Evolutionary conservation across 2,329 filamentous ascomycete species (phyloP).

Genomic region (Fonsecaea pugnacius): DNA sequence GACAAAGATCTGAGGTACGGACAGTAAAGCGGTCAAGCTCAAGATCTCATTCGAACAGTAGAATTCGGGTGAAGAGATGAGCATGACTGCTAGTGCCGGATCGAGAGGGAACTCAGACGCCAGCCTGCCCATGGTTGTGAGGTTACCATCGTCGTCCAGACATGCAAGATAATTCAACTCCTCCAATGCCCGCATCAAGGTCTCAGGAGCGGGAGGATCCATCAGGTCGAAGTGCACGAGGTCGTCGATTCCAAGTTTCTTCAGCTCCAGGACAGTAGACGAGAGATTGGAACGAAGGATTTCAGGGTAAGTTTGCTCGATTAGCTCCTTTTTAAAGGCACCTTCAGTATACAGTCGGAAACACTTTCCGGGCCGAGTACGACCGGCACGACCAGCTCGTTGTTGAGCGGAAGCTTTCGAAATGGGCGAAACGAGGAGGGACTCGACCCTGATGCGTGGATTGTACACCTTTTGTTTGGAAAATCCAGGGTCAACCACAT

Average conservation of each 20-base stretch:
- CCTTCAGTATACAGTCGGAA: conserved; percentile 94
- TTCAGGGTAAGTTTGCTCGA: conserved; percentile 95
- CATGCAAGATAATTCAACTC: conserved; percentile 98
- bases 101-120: conserved; percentile 96
- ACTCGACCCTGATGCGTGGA: conserved; percentile 93
- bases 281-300: conserved; percentile 92
- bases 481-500: conserved; percentile 98
- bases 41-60: conserved; percentile 98
- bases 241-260: conserved; percentile 95
- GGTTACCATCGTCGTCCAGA: conserved; percentile 91
- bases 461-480: conserved; percentile 99
- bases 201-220: conserved; percentile 97
- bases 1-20: conserved; percentile 91
- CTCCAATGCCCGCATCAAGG: conserved; percentile 95
- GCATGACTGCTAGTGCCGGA: conserved; percentile 92
- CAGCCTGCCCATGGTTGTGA: conserved; percentile 81
- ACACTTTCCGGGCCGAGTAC: conserved; percentile 97
- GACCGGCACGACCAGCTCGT: conserved; percentile 96
- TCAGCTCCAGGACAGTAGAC: conserved; percentile 92
- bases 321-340: conserved; percentile 97
- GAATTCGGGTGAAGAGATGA: conserved; percentile 96
- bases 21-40: conserved; percentile 89
- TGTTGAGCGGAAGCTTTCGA: conserved; percentile 98
- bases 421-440: conserved; percentile 94
- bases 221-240: conserved; percentile 98